Evolutionary conservation across 139 green algal genomes (phyloP).

Genomic region (Chlorella sorokiniana): DNA sequence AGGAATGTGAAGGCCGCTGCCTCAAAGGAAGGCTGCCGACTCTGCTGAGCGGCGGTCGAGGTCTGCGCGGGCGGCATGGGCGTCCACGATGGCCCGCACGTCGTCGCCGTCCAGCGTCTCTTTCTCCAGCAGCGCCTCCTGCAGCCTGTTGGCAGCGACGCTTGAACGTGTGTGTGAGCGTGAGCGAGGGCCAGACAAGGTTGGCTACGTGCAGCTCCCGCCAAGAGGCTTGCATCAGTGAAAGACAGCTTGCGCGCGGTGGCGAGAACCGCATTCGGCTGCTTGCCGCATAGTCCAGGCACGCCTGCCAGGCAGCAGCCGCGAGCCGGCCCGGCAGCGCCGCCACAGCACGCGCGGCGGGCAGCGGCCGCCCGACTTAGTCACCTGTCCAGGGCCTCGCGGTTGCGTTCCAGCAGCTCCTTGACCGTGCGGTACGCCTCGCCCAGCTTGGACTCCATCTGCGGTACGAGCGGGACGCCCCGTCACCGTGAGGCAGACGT

Average conservation of each 20-base stretch:
- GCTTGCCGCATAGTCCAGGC: too few species aligned
- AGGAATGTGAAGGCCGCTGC: not conserved
- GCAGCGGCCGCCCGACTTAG: too few species aligned
- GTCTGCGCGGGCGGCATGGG: slow-evolving; percentile 2
- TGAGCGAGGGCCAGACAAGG: not conserved
- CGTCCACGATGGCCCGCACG: slow-evolving; percentile 55
- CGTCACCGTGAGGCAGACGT: too few species aligned
- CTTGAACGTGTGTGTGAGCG: not conserved
- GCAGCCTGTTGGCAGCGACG: not conserved
- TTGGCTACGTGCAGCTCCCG: not conserved
- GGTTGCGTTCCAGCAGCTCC: slow-evolving; percentile 64
- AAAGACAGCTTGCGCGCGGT: too few species aligned
- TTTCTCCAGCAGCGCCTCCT: slow-evolving; percentile 29
- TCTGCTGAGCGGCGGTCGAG: not conserved
- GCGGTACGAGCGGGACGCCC: slow-evolving; percentile 58
- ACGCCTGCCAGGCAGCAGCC: not conserved
- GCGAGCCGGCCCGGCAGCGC: too few species aligned
- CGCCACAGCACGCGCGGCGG: too few species aligned
- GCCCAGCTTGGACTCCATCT: slow-evolving; percentile 71
- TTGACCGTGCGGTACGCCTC: slow-evolving; percentile 59
- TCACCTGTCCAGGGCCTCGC: slow-evolving; percentile 57
- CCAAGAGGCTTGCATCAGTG: too few species aligned
- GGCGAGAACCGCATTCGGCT: too few species aligned
- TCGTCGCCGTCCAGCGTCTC: slow-evolving; percentile 41
- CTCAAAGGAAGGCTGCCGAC: slow-evolving; percentile 18